Percentiles rank a stretch among this genome's conserved stretches.
phyloP scores from a whole-genome alignment of 768 basidiomycete species.

The Collybia sp. region DNA sequence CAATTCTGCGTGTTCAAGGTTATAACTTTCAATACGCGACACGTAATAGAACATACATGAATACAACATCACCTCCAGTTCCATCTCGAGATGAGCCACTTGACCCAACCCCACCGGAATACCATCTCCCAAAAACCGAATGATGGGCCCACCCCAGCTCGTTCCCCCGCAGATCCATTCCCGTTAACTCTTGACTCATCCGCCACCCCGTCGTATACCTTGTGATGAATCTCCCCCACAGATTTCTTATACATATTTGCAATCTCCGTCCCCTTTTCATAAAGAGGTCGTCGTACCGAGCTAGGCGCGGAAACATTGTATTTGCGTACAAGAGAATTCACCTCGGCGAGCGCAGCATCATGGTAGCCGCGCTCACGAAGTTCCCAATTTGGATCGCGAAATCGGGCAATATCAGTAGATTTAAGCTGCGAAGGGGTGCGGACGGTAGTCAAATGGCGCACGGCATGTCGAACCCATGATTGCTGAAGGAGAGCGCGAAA shows the following conservation, averaged over 20 bases:
- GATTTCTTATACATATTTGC: slow-evolving; percentile 45
- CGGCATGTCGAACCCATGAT: slow-evolving; percentile 72
- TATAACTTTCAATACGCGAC: no score
- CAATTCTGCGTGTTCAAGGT: no score
- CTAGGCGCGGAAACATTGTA: slow-evolving; percentile 82
- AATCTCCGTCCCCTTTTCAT: slow-evolving; percentile 55
- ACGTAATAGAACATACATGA: no score
- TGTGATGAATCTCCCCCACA: slow-evolving; percentile 39
- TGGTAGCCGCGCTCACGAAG: slow-evolving; percentile 63
- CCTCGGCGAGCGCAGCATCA: slow-evolving; percentile 58
- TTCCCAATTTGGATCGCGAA: slow-evolving; percentile 72
- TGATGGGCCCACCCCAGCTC: no score
- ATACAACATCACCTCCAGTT: no score
- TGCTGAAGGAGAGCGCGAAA: slow-evolving; percentile 64
- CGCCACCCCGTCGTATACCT: no score
- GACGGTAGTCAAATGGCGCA: slow-evolving; percentile 52
- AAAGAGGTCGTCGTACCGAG: slow-evolving; percentile 62
- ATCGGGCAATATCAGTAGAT: slow-evolving; percentile 28
- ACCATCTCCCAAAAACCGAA: no score
- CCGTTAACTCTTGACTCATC: no score
- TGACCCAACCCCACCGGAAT: no score
- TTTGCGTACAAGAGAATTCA: slow-evolving; percentile 72
- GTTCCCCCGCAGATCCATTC: no score
- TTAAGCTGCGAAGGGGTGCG: slow-evolving; percentile 36
- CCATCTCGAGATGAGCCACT: no score